phyloP scores from a whole-genome alignment of 1,284 basidiomycete species.

The Cryptococcus jaspeensis region DNA sequence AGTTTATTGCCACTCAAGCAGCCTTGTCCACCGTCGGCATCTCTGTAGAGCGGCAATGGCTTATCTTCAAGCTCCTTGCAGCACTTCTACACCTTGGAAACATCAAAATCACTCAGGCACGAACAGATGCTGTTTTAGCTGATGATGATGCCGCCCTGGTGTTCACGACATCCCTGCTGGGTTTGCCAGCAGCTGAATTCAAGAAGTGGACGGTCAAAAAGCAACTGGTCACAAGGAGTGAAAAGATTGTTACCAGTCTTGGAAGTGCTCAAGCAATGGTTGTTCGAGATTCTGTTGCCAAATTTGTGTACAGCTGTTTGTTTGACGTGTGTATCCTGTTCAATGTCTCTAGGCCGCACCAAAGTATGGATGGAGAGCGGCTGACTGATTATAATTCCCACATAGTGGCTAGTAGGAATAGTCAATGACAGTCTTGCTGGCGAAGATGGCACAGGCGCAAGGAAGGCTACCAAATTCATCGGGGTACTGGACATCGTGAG shows the following conservation, averaged over 20 bases:
- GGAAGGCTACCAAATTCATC: constrained; percentile 93
- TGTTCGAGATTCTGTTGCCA: constrained; percentile 93
- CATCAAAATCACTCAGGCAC: constrained; percentile 78
- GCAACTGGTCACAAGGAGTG: constrained; percentile 88
- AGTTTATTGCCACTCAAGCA: constrained; percentile 89
- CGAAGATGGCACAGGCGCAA: constrained; percentile 79
- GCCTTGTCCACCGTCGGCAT: constrained; percentile 96
- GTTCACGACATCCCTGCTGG: constrained; percentile 83
- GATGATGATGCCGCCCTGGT: constrained; percentile 80
- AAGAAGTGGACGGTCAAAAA: constrained; percentile 99
- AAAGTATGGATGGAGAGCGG: background rate
- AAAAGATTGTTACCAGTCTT: constrained; percentile 89
- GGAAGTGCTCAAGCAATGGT: constrained; percentile 89
- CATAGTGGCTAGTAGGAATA: constrained; percentile 89
- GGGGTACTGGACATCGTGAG: constrained; percentile 81
- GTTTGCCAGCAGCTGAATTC: constrained; percentile 88
- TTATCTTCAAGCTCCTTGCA: constrained; percentile 90
- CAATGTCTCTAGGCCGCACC: too few relatives aligned
- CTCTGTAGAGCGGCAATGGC: constrained; percentile 95
- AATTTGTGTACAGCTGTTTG: constrained; percentile 97
- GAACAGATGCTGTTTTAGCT: constrained; percentile 80
- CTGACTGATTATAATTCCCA: background rate
- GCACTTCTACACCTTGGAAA: constrained; percentile 95
- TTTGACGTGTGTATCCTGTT: constrained; percentile 60
- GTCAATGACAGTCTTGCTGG: constrained; percentile 95